Evolutionary conservation across 2,329 filamentous ascomycete genomes (phyloP), one percentile per base, ranked within the genome.

Genomic region (Aspergillus quadrilineatus): DNA sequence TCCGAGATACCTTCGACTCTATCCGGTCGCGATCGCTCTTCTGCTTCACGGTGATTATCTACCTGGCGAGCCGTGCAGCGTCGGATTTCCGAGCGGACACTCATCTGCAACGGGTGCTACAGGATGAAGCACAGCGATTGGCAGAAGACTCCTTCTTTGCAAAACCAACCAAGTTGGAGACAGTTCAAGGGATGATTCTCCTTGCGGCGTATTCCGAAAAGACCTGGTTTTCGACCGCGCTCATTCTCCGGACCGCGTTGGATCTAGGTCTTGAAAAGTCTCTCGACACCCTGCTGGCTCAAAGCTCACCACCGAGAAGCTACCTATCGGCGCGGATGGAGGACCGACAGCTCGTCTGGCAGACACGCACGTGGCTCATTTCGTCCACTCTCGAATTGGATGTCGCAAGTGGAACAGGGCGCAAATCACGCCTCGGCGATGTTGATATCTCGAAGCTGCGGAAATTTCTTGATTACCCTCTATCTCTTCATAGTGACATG

Each of bases 141-240:
- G 70, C 70, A 0, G 70, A 73, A 58, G 70, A 73, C 53, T 72
- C 70, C 41, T 72, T 72, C 48, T 73, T 73, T 34, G 70, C 71
- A 44, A 65, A 70, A 4, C 70, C 70, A 1, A 73, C 70, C 0
- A 73, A 72, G 45, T 61, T 73, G 9, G 70, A 73, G 53, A 72
- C 70, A 0, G 70, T 73, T 0, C 70, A 73, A 37, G 70, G 70
- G 4, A 73, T 72, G 70, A 69, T 73, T 30, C 59, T 73, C 3
- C 62, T 73, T 0, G 70, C 70, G 1, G 70, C 70, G 3, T 73
- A 73, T 28, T 73, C 70, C 0, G 70, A 73, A 50, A 73, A 73
- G 36, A 71, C 70, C 1, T 72, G 70, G 70, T 73, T 73, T 46
- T 73, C 70, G 0, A 73, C 68, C 1, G 70, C 70, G 6, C 65